Conservation (phyloP, 2,329 filamentous ascomycete species). For the Chrysoporthe puriensis region DNA sequence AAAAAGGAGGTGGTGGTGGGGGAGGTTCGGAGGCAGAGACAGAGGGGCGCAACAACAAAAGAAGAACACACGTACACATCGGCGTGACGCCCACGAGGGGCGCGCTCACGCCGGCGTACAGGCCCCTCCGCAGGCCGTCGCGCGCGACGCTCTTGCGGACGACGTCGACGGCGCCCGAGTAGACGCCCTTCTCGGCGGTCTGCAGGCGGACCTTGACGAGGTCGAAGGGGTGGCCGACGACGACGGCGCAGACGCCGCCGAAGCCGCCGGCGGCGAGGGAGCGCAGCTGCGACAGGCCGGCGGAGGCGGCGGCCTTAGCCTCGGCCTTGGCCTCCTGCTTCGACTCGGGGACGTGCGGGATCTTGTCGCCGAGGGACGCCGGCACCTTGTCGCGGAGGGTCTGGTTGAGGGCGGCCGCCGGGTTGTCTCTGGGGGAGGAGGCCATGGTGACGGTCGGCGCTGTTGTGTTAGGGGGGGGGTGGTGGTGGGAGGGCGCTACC, state of each 20-base stretch:
- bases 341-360: constrained; percentile 50
- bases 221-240: constrained; percentile 96
- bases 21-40: no score
- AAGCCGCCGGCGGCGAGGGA: constrained; percentile 90
- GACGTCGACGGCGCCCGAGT: constrained; percentile 87
- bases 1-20: no score
- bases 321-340: constrained; percentile 50
- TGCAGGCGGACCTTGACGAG: constrained; percentile 97
- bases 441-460: constrained; percentile 14
- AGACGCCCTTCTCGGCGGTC: constrained; percentile 92
- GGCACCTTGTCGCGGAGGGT: constrained; percentile 40
- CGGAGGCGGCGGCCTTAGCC: constrained; percentile 44
- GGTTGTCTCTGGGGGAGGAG: constrained; percentile 21
- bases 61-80: constrained; percentile 90
- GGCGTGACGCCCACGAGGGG: constrained; percentile 94
- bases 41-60: background rate
- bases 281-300: constrained; percentile 62
- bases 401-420: constrained; percentile 35
- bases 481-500: no score
- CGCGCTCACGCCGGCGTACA: constrained; percentile 97
- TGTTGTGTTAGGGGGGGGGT: background rate
- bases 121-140: constrained; percentile 77
- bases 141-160: constrained; percentile 85
- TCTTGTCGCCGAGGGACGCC: constrained; percentile 41
- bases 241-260: constrained; percentile 88